A percentile compares a stretch with the other conserved stretches of the same genome.
phyloP scores from a whole-genome alignment of 2,329 filamentous ascomycete genomes.

The Corynespora cassiicola region DNA sequence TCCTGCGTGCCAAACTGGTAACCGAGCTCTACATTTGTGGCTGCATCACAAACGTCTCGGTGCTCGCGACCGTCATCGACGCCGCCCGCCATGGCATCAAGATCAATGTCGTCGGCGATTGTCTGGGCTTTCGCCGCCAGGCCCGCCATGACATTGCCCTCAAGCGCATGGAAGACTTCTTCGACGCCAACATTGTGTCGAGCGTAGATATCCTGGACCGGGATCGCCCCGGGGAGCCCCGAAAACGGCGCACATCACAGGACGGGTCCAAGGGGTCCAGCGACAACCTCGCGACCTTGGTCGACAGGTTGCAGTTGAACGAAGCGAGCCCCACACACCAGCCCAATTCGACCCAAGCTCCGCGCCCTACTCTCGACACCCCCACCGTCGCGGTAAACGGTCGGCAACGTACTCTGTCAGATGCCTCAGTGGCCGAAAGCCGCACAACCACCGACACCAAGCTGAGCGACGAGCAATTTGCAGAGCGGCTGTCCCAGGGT shows the following conservation, averaged over 20 bases:
- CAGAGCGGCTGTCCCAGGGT: constrained; percentile 31
- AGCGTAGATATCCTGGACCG: constrained; percentile 64
- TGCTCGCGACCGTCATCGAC: constrained; percentile 90
- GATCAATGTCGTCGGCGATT: constrained; percentile 89
- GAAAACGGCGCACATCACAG: constrained; percentile 3
- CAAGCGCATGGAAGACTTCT: constrained; percentile 73
- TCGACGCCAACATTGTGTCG: constrained; percentile 72
- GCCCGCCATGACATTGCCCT: constrained; percentile 74
- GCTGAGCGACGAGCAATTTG: constrained; percentile 37
- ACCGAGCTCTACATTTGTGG: constrained; percentile 92
- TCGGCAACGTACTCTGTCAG: constrained; percentile 26
- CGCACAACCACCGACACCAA: constrained; percentile 23
- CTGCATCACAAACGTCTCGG: constrained; percentile 82
- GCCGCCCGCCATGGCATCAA: constrained; percentile 85
- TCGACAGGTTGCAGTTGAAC: constrained; percentile 29
- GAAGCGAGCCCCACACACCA: constrained; percentile 11
- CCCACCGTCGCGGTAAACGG: constrained; percentile 28
- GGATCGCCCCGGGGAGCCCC: constrained; percentile 16
- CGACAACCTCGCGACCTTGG: constrained; percentile 27
- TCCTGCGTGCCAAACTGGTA: constrained; percentile 83
- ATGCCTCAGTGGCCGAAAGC: constrained; percentile 27
- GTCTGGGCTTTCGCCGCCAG: constrained; percentile 78
- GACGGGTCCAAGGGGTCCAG: constrained; percentile 15
- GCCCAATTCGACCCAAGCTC: constrained; percentile 1
- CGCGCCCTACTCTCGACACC: constrained; percentile 6